Base-by-base conservation (phyloP, 306 rosid species). In the Malus asiatica region DNA sequence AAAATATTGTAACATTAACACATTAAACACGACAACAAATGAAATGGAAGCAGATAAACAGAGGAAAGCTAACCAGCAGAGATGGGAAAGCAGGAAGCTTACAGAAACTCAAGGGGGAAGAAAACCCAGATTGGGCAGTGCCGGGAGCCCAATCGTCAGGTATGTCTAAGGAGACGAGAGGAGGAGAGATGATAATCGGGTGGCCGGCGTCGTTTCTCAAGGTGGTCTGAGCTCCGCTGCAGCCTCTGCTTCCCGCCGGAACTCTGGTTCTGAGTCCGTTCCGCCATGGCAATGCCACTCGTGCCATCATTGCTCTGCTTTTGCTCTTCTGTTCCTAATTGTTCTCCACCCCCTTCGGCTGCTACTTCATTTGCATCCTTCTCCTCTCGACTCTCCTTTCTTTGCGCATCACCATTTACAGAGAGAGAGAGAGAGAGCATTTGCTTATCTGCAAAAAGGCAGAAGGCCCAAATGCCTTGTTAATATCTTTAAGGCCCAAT, bases 101-200 rank as follows among this genome's bases (percentile, higher is more conserved):
- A 89, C 97, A 79, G 76, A 27, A 76, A 51, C 77, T 85, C 48
- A 72, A 69, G 0, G 64, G 42, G 75, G 77, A 80, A 44, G 84
- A 73, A 79, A 68, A 69, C 64, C 65, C 78, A 53, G 35, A 79
- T 81, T 77, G 32, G 12, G 70, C 51, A 52, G 81, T 71, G 74
- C 12, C 15, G 48, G 92, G 74, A 76, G 80, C 72, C 98, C 98
- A 93, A 79, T 77, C 69, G 48, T 91, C 96, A 53, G 93, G 93
- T 70, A 90, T 70, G 85, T 93, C 98, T 51, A 91, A 52, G 79
- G 96, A 88, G 62, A 78, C 79, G 29, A 93, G 96, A 82, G 92
- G 74, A 35, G 97, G 97, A 79, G 97, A 91, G 81, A 88, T 32
- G 53, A 91, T 70, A 81, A 84, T 87, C 80, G 82, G 85, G 70